phyloP scores from a whole-genome alignment of 2,329 filamentous ascomycete genomes.

The Monilinia fructigena region DNA sequence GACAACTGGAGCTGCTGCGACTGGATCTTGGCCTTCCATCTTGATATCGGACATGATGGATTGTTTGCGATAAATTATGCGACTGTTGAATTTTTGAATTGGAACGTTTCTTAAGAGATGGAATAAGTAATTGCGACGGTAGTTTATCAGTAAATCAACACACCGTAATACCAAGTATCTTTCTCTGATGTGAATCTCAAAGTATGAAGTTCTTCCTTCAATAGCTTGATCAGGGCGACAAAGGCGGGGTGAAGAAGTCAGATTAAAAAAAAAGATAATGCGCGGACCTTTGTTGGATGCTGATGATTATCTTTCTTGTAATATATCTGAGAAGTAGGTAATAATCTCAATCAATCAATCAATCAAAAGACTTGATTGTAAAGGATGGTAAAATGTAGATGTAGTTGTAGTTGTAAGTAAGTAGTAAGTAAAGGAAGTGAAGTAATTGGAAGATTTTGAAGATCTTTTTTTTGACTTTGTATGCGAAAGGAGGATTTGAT shows the following conservation, averaged over 20 bases:
- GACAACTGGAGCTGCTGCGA: slow-evolving; percentile 28
- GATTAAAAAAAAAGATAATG: slow-evolving; percentile 18
- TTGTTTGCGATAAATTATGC: slow-evolving; percentile 5
- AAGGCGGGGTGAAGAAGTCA: slow-evolving; percentile 35
- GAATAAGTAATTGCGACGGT: slow-evolving; percentile 15
- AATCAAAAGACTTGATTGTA: background rate
- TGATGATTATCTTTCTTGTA: background rate
- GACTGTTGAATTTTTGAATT: background rate
- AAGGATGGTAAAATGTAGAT: background rate
- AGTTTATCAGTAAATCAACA: background rate
- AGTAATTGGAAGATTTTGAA: too few relatives aligned
- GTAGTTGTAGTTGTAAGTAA: too few relatives aligned
- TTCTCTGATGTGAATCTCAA: background rate
- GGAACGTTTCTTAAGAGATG: background rate
- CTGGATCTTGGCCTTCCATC: slow-evolving; percentile 22
- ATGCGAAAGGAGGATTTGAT: too few relatives aligned
- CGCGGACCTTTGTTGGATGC: background rate
- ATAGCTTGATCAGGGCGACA: slow-evolving; percentile 23
- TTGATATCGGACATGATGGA: slow-evolving; percentile 24
- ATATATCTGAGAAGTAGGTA: background rate
- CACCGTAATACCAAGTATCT: background rate
- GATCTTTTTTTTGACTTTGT: too few relatives aligned
- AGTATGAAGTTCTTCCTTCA: slow-evolving; percentile 22
- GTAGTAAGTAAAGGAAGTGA: background rate
- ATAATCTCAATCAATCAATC: background rate